Conservation (phyloP, 257 asterid species). For the Schizonepeta tenuifolia region DNA sequence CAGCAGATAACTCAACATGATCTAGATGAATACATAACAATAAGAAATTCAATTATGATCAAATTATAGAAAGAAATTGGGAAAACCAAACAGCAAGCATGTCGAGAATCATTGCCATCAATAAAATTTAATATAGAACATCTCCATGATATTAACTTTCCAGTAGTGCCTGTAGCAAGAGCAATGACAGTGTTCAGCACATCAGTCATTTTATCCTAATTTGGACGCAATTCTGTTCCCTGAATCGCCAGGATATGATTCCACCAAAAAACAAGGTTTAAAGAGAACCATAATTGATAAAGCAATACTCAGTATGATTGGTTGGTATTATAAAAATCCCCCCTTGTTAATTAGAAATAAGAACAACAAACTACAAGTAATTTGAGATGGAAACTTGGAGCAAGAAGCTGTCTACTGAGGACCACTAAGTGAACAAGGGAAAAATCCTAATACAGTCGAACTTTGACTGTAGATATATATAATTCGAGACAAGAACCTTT, state of each 20-base stretch:
- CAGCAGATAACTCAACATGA: slow-evolving; percentile 11
- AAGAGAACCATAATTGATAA: slow-evolving; percentile 10
- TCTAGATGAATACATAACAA: slow-evolving; percentile 9
- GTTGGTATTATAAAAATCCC: not conserved
- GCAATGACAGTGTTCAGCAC: not conserved
- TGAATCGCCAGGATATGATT: slow-evolving; percentile 2
- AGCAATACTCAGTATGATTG: not conserved
- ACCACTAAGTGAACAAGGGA: slow-evolving; percentile 2
- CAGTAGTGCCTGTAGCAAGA: slow-evolving; percentile 21
- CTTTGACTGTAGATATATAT: not conserved
- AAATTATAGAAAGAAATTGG: slow-evolving; percentile 18
- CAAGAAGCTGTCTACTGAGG: slow-evolving; percentile 6
- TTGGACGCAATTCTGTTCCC: slow-evolving; percentile 5
- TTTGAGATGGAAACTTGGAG: slow-evolving; percentile 20
- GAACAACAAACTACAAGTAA: not conserved
- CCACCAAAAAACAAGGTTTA: not conserved
- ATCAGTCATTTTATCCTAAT: not conserved
- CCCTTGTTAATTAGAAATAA: not conserved
- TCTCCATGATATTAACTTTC: not conserved
- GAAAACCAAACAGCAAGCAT: slow-evolving; percentile 23
- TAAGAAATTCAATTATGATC: slow-evolving; percentile 3
- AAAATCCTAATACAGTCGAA: slow-evolving; percentile 11
- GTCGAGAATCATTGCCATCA: slow-evolving; percentile 18
- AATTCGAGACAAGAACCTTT: slow-evolving; percentile 60
- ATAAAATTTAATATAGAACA: not conserved